phyloP scores from a whole-genome alignment of 768 basidiomycete species.

The Tulasnella sp. region DNA sequence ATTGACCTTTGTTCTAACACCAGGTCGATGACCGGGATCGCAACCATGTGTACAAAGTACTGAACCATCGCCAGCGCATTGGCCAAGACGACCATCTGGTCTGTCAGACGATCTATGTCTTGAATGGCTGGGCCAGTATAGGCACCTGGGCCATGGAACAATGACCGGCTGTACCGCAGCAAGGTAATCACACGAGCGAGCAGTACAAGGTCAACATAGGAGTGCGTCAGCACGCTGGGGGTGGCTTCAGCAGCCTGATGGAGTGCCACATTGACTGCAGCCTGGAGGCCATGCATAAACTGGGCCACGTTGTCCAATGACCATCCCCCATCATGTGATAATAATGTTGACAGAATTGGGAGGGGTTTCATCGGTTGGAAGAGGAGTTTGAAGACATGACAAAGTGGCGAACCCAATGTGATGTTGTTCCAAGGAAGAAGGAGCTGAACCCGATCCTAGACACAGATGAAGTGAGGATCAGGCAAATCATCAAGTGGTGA shows the following conservation, averaged over 20 bases:
- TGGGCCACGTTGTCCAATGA: background rate
- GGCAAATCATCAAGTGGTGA: background rate
- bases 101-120: background rate
- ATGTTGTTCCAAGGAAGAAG: background rate
- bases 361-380: background rate
- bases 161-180: background rate
- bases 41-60: background rate
- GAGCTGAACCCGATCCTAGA: background rate
- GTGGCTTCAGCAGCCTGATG: background rate
- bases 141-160: background rate
- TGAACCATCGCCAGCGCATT: background rate
- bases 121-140: background rate
- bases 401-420: background rate
- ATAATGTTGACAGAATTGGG: background rate
- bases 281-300: background rate
- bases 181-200: background rate
- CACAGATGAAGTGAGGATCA: no score
- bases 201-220: background rate
- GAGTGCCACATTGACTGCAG: background rate
- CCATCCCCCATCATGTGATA: background rate
- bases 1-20: no score
- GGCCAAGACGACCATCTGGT: background rate
- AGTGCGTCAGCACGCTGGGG: background rate
- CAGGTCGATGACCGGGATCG: no score
- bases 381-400: background rate